Percentiles rank a stretch among this genome's conserved stretches.
These are phyloP conservation scores for Exophiala alcalophila DNA, from an alignment of 2,329 filamentous ascomycete species.

Conservation along the genomic window DNA sequence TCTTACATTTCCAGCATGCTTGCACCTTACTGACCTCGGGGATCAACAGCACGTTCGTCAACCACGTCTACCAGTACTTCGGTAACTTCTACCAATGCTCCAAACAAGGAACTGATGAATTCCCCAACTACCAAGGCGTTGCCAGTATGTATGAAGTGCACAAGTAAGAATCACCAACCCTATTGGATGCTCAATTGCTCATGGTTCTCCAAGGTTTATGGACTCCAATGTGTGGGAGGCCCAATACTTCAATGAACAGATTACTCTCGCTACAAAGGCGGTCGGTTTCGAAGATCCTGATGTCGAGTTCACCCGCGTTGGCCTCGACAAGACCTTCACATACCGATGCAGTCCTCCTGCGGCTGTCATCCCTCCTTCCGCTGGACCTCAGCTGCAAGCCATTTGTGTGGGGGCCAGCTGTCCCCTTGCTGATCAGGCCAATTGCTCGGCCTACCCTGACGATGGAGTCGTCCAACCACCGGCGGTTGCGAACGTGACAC, in stretches of 20 bases:
- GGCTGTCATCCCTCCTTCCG: slow-evolving; percentile 25
- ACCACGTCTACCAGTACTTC: slow-evolving; percentile 62
- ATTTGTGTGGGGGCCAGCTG: slow-evolving; percentile 20
- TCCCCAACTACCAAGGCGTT: slow-evolving; percentile 46
- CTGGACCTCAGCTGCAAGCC: slow-evolving; percentile 20
- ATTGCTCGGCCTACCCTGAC: slow-evolving; percentile 21
- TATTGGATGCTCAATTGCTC: background rate
- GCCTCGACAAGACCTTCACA: slow-evolving; percentile 53
- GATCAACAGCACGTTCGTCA: slow-evolving; percentile 48
- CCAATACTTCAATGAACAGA: slow-evolving; percentile 54
- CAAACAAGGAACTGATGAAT: slow-evolving; percentile 43
- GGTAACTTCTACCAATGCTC: slow-evolving; percentile 58
- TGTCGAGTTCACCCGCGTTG: slow-evolving; percentile 47
- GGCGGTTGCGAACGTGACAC: slow-evolving; percentile 16
- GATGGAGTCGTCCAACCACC: slow-evolving; percentile 10
- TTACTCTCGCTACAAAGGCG: slow-evolving; percentile 55
- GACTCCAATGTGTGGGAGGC: slow-evolving; percentile 51
- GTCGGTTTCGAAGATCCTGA: slow-evolving; percentile 59
- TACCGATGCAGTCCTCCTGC: slow-evolving; percentile 50
- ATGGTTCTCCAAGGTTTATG: slow-evolving; percentile 50
- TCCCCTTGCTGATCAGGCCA: slow-evolving; percentile 12
- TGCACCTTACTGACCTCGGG: background rate
- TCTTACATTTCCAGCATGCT: background rate
- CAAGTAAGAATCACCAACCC: slow-evolving; percentile 27
- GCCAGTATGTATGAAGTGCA: slow-evolving; percentile 33